Percentiles rank a stretch among this genome's conserved stretches.
phyloP scores from a whole-genome alignment of 2,329 filamentous ascomycete species.

The Curvularia hawaiiensis region DNA sequence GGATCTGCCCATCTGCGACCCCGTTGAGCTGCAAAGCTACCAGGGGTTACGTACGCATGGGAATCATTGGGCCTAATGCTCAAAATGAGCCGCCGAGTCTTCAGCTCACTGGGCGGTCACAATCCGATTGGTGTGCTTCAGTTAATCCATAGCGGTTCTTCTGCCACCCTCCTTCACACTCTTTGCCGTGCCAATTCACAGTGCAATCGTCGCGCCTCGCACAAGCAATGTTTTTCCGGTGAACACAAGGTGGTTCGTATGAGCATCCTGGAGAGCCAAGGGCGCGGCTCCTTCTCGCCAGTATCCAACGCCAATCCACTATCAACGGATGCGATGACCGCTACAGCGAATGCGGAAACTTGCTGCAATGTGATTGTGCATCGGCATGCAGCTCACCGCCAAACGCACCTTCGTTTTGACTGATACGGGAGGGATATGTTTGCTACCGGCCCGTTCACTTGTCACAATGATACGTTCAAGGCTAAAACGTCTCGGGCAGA shows the following conservation, averaged over 20 bases:
- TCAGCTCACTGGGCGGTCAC: slow-evolving; percentile 21
- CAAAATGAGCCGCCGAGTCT: slow-evolving; percentile 15
- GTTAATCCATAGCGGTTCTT: slow-evolving; percentile 16
- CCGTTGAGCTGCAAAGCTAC: slow-evolving; percentile 24
- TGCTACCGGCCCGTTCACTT: slow-evolving; percentile 15
- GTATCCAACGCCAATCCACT: slow-evolving; percentile 2
- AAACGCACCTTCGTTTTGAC: slow-evolving; percentile 9
- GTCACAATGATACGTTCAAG: slow-evolving; percentile 15
- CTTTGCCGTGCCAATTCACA: slow-evolving; percentile 15
- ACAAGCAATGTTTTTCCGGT: slow-evolving; percentile 23
- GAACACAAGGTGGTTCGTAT: slow-evolving; percentile 10
- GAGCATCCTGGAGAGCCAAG: slow-evolving; percentile 9
- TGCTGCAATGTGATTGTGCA: slow-evolving; percentile 7
- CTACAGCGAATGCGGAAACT: neutral
- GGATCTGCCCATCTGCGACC: slow-evolving; percentile 27
- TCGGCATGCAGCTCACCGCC: slow-evolving; percentile 13
- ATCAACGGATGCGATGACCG: neutral
- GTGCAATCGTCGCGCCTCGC: slow-evolving; percentile 19
- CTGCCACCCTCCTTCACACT: slow-evolving; percentile 3
- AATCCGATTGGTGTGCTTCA: slow-evolving; percentile 23
- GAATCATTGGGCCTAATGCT: slow-evolving; percentile 20
- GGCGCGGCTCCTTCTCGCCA: slow-evolving; percentile 10
- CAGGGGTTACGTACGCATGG: slow-evolving; percentile 11
- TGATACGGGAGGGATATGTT: slow-evolving; percentile 7
- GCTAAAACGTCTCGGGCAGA: slow-evolving; percentile 10